These are phyloP conservation scores for Anthracocystis setariae DNA, from an alignment of 1,284 basidiomycete species.

Conservation along the genomic window DNA sequence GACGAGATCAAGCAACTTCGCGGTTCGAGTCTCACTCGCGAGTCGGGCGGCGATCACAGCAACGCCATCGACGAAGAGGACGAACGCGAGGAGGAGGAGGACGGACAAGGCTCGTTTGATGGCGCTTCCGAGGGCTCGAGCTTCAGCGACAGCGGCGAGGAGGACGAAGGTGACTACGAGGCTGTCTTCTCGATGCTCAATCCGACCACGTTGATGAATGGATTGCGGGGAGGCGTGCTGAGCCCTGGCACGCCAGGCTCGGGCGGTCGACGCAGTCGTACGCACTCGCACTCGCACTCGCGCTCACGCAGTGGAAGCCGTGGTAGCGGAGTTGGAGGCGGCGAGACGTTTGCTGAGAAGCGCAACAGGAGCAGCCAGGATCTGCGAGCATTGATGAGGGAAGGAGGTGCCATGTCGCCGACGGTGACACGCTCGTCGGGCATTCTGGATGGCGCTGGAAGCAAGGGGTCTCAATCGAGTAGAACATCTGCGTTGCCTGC, in stretches of 20 bases:
- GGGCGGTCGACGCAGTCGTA: constrained; percentile 31
- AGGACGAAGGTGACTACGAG: constrained; percentile 65
- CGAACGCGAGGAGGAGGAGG: constrained; percentile 25
- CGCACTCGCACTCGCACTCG: constrained; percentile 53
- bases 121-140: constrained; percentile 41
- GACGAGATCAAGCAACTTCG: constrained; percentile 42
- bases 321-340: constrained; percentile 34
- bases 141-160: constrained; percentile 44
- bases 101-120: constrained; percentile 37
- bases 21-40: constrained; percentile 17
- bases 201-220: constrained; percentile 26
- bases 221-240: constrained; percentile 32
- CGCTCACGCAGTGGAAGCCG: constrained; percentile 53
- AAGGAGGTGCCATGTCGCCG: constrained; percentile 53
- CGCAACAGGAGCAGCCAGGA: constrained; percentile 56
- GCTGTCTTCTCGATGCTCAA: constrained; percentile 63
- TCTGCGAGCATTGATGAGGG: constrained; percentile 53
- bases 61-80: constrained; percentile 30
- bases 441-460: constrained; percentile 23
- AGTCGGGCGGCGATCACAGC: constrained; percentile 5
- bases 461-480: constrained; percentile 17
- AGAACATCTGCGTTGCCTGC: constrained; percentile 32
- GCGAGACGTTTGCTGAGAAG: constrained; percentile 61
- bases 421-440: constrained; percentile 22
- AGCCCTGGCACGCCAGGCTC: constrained; percentile 47